Base-by-base conservation (phyloP, 805 yeast genomes). In the Hanseniaspora pseudoguilliermondii region DNA sequence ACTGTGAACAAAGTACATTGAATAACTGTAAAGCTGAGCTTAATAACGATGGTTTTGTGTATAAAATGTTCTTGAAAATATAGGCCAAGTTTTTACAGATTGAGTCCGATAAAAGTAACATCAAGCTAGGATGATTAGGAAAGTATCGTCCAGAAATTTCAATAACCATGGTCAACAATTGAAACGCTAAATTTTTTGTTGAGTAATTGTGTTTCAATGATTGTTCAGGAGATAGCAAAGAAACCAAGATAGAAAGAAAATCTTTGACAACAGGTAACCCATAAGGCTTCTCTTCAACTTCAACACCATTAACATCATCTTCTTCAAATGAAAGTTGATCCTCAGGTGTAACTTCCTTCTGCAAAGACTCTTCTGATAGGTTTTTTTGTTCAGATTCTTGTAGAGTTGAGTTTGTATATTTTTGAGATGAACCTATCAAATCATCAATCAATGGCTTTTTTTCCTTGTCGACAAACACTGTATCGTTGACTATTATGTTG, bases 61-160 rank as follows among this genome's bases (percentile, higher is more conserved):
- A 62, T 23, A 38, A 36, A 2, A 78, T 74, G 36, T 80, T 76
- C 59, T 95, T 86, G 34, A 89, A 80, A 29, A 89, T 77, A 65
- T 83, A 93, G 47, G 91, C 78, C 32, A 90, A 75, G 63, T 87
- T 86, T 65, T 89, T 91, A 66, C 88, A 86, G n/a, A 90, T 77
- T 10, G 86, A 83, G 63, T 88, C 93, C 1, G 91, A 78, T 10
- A 87, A 77, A 29, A 88, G 70, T 20, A 75, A 77, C 65, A 87
- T 76, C 47, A 90, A 71, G 4, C 83, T 74, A 2, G 85, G 81
- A 64, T 86, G 91, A 9, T 69, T 63, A 3, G 77, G 72, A 52
- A 89, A 75, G 32, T 70, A 66, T 54, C 74, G 71, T 2, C 96
- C 96, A 11, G 88, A 75, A 5, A 86, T 82, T 68, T 93, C 97